Evolutionary conservation across 345 rosid genomes (phyloP).

Genomic region (Salix brachista): DNA sequence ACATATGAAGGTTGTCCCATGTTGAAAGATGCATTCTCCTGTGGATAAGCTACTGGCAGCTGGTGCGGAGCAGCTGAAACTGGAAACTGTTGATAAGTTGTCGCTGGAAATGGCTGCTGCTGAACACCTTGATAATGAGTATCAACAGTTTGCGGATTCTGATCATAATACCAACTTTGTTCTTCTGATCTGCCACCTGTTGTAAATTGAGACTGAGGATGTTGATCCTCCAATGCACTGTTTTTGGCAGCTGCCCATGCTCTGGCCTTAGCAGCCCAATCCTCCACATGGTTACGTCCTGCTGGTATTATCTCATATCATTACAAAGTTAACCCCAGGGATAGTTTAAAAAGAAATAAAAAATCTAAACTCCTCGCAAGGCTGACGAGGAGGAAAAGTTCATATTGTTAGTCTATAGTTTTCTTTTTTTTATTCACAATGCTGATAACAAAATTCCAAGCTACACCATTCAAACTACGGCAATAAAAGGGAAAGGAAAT

Average conservation of each 20-base stretch:
- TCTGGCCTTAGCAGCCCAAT: conserved; percentile 96
- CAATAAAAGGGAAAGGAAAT: background rate
- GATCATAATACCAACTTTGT: conserved; percentile 44
- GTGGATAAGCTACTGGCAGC: conserved; percentile 38
- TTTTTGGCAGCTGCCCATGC: conserved; percentile 75
- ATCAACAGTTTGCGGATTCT: conserved; percentile 41
- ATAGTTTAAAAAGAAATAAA: background rate
- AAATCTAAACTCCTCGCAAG: background rate
- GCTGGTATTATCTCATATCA: conserved; percentile 12
- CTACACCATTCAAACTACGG: background rate
- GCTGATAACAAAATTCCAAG: background rate
- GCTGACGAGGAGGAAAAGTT: background rate
- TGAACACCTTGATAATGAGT: conserved; percentile 57
- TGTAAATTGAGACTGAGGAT: conserved; percentile 42
- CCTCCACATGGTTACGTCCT: conserved; percentile 59
- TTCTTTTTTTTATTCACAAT: background rate
- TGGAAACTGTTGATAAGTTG: conserved; percentile 62
- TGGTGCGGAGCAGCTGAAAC: conserved; percentile 39
- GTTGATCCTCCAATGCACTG: conserved; percentile 53
- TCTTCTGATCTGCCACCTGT: conserved; percentile 47
- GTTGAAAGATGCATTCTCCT: conserved; percentile 35
- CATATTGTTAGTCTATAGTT: background rate
- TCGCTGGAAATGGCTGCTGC: conserved; percentile 39
- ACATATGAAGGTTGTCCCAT: conserved; percentile 39
- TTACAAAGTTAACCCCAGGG: conserved; percentile 12